Conservation (phyloP, 768 basidiomycete genomes). For the Tephrocybe rancida region DNA sequence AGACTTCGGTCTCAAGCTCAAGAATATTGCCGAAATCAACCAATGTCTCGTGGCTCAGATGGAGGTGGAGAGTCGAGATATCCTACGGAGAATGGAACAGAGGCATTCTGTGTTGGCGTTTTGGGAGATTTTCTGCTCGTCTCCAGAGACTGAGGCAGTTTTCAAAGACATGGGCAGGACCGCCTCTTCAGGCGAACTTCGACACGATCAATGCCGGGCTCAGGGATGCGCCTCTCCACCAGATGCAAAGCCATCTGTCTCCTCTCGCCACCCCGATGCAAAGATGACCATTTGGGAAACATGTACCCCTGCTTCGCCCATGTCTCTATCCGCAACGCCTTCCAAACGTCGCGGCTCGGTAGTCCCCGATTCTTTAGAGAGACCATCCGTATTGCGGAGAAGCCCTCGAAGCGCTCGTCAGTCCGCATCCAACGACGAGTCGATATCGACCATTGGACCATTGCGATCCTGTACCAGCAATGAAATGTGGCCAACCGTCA, state of each 20-base stretch:
- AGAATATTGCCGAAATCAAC: too few species aligned
- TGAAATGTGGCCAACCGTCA: not conserved
- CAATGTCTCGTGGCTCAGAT: not conserved
- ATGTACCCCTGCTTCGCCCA: too few species aligned
- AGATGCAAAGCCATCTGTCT: not conserved
- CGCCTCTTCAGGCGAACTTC: not conserved
- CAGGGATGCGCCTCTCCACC: not conserved
- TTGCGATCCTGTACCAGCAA: not conserved
- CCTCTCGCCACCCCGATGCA: not conserved
- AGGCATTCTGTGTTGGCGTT: not conserved
- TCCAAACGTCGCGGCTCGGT: too few species aligned
- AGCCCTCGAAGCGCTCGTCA: too few species aligned
- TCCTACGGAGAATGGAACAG: not conserved
- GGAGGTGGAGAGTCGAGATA: not conserved
- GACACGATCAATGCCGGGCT: not conserved
- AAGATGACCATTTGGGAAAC: not conserved
- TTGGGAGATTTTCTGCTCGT: conserved; percentile 11
- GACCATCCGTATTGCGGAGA: too few species aligned
- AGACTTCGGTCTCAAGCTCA: conserved; percentile 1
- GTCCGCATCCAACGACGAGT: too few species aligned
- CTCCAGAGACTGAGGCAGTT: not conserved
- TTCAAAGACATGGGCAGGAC: not conserved
- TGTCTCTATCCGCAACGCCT: too few species aligned
- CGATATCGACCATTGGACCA: not conserved
- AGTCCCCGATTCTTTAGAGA: too few species aligned